Evolutionary conservation across 2,329 filamentous ascomycete species (phyloP).

Genomic region (Phoma sp.): DNA sequence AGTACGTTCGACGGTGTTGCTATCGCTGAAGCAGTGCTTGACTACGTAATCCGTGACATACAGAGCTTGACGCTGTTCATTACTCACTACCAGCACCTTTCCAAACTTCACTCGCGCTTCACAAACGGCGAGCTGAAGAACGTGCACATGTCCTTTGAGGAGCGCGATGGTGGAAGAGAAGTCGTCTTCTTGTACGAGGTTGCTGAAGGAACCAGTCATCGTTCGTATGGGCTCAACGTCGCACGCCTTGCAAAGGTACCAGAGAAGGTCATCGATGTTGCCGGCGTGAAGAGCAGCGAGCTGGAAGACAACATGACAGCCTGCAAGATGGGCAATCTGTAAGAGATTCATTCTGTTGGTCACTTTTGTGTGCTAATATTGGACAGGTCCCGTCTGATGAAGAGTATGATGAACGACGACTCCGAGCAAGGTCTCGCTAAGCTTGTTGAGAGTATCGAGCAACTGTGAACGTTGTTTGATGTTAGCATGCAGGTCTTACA

Average conservation of each 20-base stretch:
- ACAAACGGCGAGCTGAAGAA: constrained; percentile 72
- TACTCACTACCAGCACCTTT: constrained; percentile 92
- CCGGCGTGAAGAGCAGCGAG: constrained; percentile 77
- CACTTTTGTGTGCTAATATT: constrained; percentile 23
- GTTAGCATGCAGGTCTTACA: neutral
- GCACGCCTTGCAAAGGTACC: constrained; percentile 85
- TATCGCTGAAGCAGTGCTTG: constrained; percentile 89
- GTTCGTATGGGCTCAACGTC: constrained; percentile 93
- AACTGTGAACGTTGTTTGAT: constrained; percentile 40
- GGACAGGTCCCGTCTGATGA: constrained; percentile 31
- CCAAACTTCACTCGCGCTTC: constrained; percentile 74
- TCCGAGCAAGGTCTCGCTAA: constrained; percentile 45
- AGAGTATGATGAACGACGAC: constrained; percentile 31
- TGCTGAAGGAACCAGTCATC: constrained; percentile 86
- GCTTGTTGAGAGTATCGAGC: constrained; percentile 52
- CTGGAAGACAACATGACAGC: constrained; percentile 69
- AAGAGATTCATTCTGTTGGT: constrained; percentile 7
- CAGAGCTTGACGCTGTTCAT: constrained; percentile 90
- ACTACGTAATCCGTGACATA: constrained; percentile 78
- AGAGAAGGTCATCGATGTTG: constrained; percentile 75
- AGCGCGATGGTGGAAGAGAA: constrained; percentile 64
- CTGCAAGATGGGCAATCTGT: constrained; percentile 43
- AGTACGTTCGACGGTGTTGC: constrained; percentile 95
- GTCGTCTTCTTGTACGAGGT: constrained; percentile 96
- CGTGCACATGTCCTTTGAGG: constrained; percentile 88